Evolutionary conservation across 2,329 filamentous ascomycete genomes (phyloP), one percentile per base, ranked within the genome.

Genomic region (Cladosporium sp.): DNA sequence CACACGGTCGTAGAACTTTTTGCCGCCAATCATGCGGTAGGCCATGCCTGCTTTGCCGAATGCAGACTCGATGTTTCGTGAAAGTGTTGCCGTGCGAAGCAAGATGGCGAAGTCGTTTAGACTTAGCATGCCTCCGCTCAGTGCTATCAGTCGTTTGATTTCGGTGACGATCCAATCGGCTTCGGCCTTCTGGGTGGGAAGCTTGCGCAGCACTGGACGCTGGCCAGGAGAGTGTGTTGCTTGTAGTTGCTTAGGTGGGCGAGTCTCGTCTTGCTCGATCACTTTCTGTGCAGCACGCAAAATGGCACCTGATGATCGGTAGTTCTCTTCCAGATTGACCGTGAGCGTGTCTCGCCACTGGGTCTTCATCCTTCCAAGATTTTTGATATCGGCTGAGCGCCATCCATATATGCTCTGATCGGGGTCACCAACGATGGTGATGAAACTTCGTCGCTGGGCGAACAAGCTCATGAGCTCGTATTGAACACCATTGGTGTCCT

Each of bases 351-450:
- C 79, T 0, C 84, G 84, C 62, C 86, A 96, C 52, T 88, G 83
- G 36, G 74, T 74, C 46, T 89, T 79, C 75, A 98, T 83, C 2
- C 86, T 82, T 56, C 81, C 80, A 41, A 97, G 76, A 60, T 97
- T 98, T 64, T 85, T 85, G 58, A 92, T 88, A 67, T 98, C 92
- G 8, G 93, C 92, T 7, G 89, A 91, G 16, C 92, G 84, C 77
- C 94, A 98, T 16, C 92, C 88, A 65, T 97, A 98, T 51, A 98
- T 98, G 66, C 91, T 96, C 68, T 98, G 92, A 66, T 98, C 93
- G 0, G 93, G 92, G 64, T 98, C 92, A 29, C 92, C 93, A 4
- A 98, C 93, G 53, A 96, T 88, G 1, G 92, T 97, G 58, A 97
- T 92, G n/a, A 83, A 79, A 50, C 81, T 79, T 38, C 78, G 77